Percentiles rank a stretch among this genome's conserved stretches.
Evolutionary conservation across 2,329 filamentous ascomycete genomes (phyloP).

Genomic region (Aspergillus tamarii): DNA sequence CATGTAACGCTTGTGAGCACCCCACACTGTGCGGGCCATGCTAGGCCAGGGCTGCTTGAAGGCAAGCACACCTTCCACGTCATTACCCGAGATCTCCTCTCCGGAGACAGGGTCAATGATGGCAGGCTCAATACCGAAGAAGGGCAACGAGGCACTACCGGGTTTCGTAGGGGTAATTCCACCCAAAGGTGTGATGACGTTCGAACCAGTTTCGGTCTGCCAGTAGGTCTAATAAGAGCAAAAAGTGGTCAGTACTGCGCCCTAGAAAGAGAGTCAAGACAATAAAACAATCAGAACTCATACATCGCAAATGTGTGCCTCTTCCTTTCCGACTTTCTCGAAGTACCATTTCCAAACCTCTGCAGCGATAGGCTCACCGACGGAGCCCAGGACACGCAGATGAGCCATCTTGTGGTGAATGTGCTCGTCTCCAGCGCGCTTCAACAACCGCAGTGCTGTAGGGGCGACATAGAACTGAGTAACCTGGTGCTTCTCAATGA

Average conservation of each 20-base stretch:
- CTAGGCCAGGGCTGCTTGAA: constrained; percentile 99
- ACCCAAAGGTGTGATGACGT: constrained; percentile 91
- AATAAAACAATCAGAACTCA: constrained; percentile 47
- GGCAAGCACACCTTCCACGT: constrained; percentile 93
- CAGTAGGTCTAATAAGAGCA: constrained; percentile 78
- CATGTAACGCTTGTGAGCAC: constrained; percentile 97
- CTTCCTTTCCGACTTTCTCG: constrained; percentile 89
- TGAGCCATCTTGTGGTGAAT: constrained; percentile 88
- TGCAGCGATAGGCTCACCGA: constrained; percentile 95
- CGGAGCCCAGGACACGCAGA: constrained; percentile 86
- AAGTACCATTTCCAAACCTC: constrained; percentile 99
- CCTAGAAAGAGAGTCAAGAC: not conserved
- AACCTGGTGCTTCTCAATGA: constrained; percentile 91
- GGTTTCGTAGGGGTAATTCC: constrained; percentile 96
- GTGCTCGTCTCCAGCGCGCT: constrained; percentile 92
- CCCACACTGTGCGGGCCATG: constrained; percentile 97
- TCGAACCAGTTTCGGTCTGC: constrained; percentile 98
- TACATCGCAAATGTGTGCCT: constrained; percentile 92
- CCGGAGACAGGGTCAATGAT: constrained; percentile 97
- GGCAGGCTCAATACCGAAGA: constrained; percentile 96
- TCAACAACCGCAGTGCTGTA: constrained; percentile 87
- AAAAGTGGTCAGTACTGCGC: constrained; percentile 11
- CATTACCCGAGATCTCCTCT: constrained; percentile 89
- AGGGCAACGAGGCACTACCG: constrained; percentile 90
- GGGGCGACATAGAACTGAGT: constrained; percentile 99